Evolutionary conservation across 2,329 filamentous ascomycete species (phyloP), one percentile per base, ranked within the genome.

Genomic region (Apiospora aurea): DNA sequence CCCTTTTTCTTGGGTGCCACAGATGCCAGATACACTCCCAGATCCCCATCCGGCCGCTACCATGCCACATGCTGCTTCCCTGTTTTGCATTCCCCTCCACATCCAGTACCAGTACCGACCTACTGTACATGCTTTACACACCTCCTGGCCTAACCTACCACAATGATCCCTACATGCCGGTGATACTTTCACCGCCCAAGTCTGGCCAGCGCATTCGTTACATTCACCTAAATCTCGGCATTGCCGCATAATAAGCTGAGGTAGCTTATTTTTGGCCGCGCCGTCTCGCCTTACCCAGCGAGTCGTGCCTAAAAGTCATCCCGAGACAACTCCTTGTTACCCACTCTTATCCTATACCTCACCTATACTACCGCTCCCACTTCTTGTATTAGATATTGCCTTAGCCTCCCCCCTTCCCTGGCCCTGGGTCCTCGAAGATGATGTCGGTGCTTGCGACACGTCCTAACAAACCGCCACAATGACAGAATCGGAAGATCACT

Each of bases 391-490:
- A 41, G 57, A 64, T 64, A 64, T 64, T 64, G 57, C 7, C 57
- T 34, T 64, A 41, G 57, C 6, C 57, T 11, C 3, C 57, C 18
- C n/a, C 18, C 57, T 18, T 24, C 10, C n/a, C 44, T 47, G 18
- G 66, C 41, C 66, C n/a, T 34, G n/a, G 41, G n/a, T 8, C 10
- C 38, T 38, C 10, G 66, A 47, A 29, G 44, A 46, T 47, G 66
- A 21, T 47, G 66, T 68, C 47, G 41, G 44, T 68, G 66, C 14
- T 46, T 47, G 66, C 66, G 43, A 44, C 43, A 47, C 41, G 44
- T 69, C 75, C 78, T 79, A 79, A 80, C 75, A 51, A 69, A 34
- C 38, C 66, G 74, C 72, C 74, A 76, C 70, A 74, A 80, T 80
- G 79, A 73, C 76, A 78, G 77, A 75, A 72, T 57, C 70, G 71